Conservation (phyloP, 441 rosid species). For the Adansonia madagascariensis region DNA sequence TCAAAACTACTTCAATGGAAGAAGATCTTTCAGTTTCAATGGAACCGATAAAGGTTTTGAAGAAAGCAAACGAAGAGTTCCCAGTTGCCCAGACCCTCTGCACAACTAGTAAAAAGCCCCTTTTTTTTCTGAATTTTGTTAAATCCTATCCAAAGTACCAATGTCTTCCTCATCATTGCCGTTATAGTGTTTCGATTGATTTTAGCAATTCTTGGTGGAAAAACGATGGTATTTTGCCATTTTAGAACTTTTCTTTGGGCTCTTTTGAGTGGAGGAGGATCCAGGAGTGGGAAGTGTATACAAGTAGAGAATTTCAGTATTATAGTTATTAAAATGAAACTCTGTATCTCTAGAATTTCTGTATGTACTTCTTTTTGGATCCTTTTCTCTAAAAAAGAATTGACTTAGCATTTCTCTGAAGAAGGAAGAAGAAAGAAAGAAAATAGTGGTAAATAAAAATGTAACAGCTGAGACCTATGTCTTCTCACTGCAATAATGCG, state of each 20-base stretch:
- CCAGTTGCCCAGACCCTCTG: slow-evolving; percentile 96
- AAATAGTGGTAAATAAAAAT: background rate
- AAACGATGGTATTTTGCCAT: slow-evolving; percentile 64
- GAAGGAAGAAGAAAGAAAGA: background rate
- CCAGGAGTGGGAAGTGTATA: slow-evolving; percentile 33
- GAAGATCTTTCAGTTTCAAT: slow-evolving; percentile 36
- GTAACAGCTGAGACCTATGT: background rate
- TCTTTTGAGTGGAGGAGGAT: slow-evolving; percentile 25
- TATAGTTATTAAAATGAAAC: background rate
- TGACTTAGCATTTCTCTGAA: background rate
- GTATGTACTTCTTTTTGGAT: slow-evolving; percentile 20
- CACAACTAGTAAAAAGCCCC: slow-evolving; percentile 62
- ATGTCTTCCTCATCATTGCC: slow-evolving; percentile 49
- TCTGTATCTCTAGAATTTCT: background rate
- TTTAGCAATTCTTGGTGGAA: slow-evolving; percentile 36
- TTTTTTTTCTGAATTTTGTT: slow-evolving; percentile 25
- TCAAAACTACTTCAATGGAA: slow-evolving; percentile 49
- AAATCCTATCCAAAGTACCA: slow-evolving; percentile 68
- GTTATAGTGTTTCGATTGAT: slow-evolving; percentile 10
- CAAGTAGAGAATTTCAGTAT: slow-evolving; percentile 30
- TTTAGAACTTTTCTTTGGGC: background rate
- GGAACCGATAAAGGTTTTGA: slow-evolving; percentile 45
- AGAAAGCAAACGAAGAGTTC: slow-evolving; percentile 72
- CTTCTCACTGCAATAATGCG: background rate
- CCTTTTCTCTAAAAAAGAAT: background rate